A percentile compares a stretch with the other conserved stretches of the same genome.
phyloP scores from a whole-genome alignment of 2,329 filamentous ascomycete genomes.

The Aspergillus intermedius region DNA sequence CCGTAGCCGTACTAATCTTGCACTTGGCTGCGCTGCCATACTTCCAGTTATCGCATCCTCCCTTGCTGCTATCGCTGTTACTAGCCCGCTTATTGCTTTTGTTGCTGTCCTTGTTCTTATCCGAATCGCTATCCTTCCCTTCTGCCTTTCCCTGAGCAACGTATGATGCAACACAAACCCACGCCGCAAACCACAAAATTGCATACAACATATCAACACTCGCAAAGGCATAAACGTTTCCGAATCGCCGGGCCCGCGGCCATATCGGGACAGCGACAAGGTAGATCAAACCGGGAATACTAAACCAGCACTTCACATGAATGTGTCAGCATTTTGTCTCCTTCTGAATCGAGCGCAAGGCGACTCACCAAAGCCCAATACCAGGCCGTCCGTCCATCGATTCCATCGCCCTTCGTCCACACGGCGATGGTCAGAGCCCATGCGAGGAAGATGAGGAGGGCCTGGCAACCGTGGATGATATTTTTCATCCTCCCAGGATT shows the following conservation, averaged over 20 bases:
- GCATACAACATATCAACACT: slow-evolving; percentile 49
- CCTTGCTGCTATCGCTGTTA: slow-evolving; percentile 33
- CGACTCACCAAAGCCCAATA: slow-evolving; percentile 52
- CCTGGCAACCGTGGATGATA: slow-evolving; percentile 49
- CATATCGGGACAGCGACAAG: slow-evolving; percentile 56
- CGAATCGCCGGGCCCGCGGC: slow-evolving; percentile 52
- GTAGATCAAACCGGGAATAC: slow-evolving; percentile 53
- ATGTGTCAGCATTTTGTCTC: slow-evolving; percentile 1
- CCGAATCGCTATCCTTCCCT: slow-evolving; percentile 32
- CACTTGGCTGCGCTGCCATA: slow-evolving; percentile 52
- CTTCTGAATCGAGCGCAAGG: not conserved
- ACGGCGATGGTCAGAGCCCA: slow-evolving; percentile 54
- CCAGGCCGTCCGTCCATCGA: slow-evolving; percentile 50
- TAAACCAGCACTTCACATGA: slow-evolving; percentile 50
- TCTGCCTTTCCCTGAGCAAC: slow-evolving; percentile 49
- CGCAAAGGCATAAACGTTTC: slow-evolving; percentile 55
- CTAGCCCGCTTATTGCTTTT: slow-evolving; percentile 28
- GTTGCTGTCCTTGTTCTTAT: slow-evolving; percentile 30
- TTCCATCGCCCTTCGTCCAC: slow-evolving; percentile 48
- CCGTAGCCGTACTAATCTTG: slow-evolving; percentile 49
- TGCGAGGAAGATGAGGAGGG: slow-evolving; percentile 51
- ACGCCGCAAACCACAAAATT: slow-evolving; percentile 55
- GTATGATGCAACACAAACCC: slow-evolving; percentile 51
- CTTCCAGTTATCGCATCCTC: slow-evolving; percentile 49
- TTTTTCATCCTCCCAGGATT: slow-evolving; percentile 52